Evolutionary conservation across 805 yeast genomes (phyloP).

Genomic region (Wickerhamomyces sydowiorum): DNA sequence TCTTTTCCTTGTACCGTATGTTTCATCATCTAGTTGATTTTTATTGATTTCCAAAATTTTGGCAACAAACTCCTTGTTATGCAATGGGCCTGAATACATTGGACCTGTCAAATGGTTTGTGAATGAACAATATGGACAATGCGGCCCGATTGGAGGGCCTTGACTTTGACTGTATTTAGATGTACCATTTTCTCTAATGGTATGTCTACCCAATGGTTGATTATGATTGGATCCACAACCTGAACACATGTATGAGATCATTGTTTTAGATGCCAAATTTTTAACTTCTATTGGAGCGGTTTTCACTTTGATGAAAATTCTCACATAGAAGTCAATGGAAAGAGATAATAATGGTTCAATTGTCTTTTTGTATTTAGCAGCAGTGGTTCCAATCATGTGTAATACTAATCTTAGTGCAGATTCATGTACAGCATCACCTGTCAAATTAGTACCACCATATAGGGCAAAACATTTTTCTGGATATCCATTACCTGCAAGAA

Average conservation of each 20-base stretch:
- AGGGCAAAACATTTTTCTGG: constrained; percentile 95
- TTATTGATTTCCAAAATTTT: constrained; percentile 52
- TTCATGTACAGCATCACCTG: constrained; percentile 87
- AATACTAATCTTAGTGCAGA: constrained; percentile 84
- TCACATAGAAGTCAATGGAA: constrained; percentile 88
- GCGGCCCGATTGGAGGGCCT: constrained; percentile 53
- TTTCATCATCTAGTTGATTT: constrained; percentile 40
- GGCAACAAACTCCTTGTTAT: constrained; percentile 60
- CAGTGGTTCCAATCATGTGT: constrained; percentile 68
- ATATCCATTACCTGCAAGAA: constrained; percentile 90
- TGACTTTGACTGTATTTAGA: constrained; percentile 57
- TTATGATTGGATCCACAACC: constrained; percentile 74
- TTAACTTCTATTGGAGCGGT: constrained; percentile 81
- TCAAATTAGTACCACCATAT: constrained; percentile 88
- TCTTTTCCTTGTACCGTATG: constrained; percentile 76
- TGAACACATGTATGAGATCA: constrained; percentile 75
- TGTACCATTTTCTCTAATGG: constrained; percentile 35
- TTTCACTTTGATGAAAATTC: constrained; percentile 75
- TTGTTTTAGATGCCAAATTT: constrained; percentile 66
- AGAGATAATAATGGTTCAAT: constrained; percentile 84
- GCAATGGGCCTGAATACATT: constrained; percentile 87
- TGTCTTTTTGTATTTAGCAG: constrained; percentile 82
- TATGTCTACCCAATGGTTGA: constrained; percentile 70
- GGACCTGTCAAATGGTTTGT: constrained; percentile 88
- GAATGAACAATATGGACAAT: constrained; percentile 67